Evolutionary conservation across 768 basidiomycete species (phyloP), one percentile per base, ranked within the genome.

Genomic region (Psilocybe sp.): DNA sequence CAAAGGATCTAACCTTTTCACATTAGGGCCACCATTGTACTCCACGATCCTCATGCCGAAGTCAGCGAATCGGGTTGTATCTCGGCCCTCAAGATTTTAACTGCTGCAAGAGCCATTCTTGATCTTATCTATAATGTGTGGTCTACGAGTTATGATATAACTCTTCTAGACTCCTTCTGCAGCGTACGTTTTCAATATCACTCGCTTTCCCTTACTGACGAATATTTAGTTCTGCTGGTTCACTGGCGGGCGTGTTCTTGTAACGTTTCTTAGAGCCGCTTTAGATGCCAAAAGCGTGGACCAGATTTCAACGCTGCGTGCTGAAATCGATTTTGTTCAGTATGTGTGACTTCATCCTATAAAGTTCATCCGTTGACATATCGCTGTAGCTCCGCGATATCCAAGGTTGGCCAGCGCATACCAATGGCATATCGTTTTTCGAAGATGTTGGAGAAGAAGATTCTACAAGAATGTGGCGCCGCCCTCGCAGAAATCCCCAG

Each of bases 31-130:
- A 79, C 70, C 12, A 84, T 91, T 45, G 70, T 89, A 15, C 67
- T 91, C 37, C 89, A 90, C 57, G 89, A 91, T 54, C 85, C 87
- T 3, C 87, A 89, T 59, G 86, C 87, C 14, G 77, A 80, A 51
- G 71, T 85, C 41, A 71, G 73, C 19, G 69, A 66, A 40, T 73
- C 74, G 14, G 79, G 79, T 33, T 90, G 87, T 56, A 73, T 81
- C 37, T 89, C 86, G 37, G 83, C 87, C 12, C 73, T 82, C 56
- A 85, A 81, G 59, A 82, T 89, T 28, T 68, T 89, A 7, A 77
- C 76, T 1, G 80, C 87, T 19, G 79, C 87, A 2, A 77, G 88
- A 42, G 74, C 78, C 1, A 80, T 87, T 36, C 68, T 89, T 38
- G 82, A 89, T 55, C 68, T 87, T 13, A 77, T 88, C 34, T 85